Conservation (phyloP, 2,329 filamentous ascomycete species). For the Raffaelea ambrosiae region DNA sequence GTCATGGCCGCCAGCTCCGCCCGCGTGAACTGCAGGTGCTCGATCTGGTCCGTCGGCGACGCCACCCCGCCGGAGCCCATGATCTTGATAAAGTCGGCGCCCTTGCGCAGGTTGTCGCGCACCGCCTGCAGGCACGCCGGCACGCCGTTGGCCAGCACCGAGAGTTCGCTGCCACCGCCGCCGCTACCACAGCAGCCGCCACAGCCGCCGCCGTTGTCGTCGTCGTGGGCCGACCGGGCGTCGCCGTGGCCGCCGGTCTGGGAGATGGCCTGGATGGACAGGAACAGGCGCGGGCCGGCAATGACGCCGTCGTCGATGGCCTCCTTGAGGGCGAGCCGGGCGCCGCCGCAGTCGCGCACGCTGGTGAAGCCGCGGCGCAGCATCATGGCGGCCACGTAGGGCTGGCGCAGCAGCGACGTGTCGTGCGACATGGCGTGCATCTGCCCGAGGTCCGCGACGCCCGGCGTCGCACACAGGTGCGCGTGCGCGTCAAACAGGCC, state of each 20-base stretch:
- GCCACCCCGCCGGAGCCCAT: conserved; percentile 46
- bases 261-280: conserved; percentile 38
- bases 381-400: conserved; percentile 32
- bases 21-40: conserved; percentile 42
- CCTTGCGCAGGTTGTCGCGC: conserved; percentile 40
- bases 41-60: conserved; percentile 39
- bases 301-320: conserved; percentile 40
- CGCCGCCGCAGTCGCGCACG: conserved; percentile 44
- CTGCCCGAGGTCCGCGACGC: neutral
- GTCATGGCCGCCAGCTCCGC: conserved; percentile 43
- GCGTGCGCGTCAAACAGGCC: conserved; percentile 30
- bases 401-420: too few species aligned
- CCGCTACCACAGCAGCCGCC: conserved; percentile 28
- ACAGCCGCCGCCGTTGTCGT: conserved; percentile 28
- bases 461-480: conserved; percentile 9
- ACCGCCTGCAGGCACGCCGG: conserved; percentile 38
- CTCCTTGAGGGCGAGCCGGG: conserved; percentile 36
- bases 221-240: conserved; percentile 29
- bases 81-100: conserved; percentile 49
- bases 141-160: conserved; percentile 41
- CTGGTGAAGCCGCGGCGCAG: conserved; percentile 43
- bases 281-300: conserved; percentile 41
- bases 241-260: conserved; percentile 48
- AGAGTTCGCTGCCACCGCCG: too few species aligned
- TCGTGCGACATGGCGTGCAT: neutral